Conservation (phyloP, 192 early-diverging fungal species). For the Phycomyces blakesleeanus region DNA sequence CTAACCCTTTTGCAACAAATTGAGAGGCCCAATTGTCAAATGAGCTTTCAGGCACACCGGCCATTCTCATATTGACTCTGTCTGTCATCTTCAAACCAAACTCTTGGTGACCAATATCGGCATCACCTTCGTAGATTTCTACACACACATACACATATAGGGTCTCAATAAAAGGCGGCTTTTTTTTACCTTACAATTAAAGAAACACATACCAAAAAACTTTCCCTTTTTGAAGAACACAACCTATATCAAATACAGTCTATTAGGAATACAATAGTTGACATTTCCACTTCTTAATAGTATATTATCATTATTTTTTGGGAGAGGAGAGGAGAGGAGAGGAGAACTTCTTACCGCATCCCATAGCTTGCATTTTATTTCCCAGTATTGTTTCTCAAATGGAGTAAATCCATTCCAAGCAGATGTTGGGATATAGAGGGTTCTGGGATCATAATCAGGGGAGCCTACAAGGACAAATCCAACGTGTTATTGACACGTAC, state of each 20-base stretch:
- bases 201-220: conserved; percentile 75
- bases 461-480: conserved; percentile 44
- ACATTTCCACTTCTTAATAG: no score
- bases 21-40: conserved; percentile 96
- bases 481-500: no score
- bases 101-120: conserved; percentile 90
- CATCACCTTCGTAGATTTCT: conserved; percentile 99
- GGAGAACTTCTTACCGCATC: conserved; percentile 61
- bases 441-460: conserved; percentile 87
- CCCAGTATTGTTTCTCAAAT: conserved; percentile 99
- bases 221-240: conserved; percentile 99
- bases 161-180: no score
- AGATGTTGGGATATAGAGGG: conserved; percentile 72
- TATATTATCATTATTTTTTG: no score
- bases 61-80: conserved; percentile 98
- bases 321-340: background rate
- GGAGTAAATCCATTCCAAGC: conserved; percentile 88
- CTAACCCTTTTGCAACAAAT: conserved; percentile 90
- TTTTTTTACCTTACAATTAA: background rate
- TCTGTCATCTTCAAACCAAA: conserved; percentile 97
- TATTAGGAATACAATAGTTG: background rate
- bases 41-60: conserved; percentile 89
- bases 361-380: conserved; percentile 92
- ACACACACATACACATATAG: no score
- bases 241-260: conserved; percentile 19